Base-by-base conservation (phyloP, 2,329 filamentous ascomycete species). In the Pseudogymnoascus sp. region DNA sequence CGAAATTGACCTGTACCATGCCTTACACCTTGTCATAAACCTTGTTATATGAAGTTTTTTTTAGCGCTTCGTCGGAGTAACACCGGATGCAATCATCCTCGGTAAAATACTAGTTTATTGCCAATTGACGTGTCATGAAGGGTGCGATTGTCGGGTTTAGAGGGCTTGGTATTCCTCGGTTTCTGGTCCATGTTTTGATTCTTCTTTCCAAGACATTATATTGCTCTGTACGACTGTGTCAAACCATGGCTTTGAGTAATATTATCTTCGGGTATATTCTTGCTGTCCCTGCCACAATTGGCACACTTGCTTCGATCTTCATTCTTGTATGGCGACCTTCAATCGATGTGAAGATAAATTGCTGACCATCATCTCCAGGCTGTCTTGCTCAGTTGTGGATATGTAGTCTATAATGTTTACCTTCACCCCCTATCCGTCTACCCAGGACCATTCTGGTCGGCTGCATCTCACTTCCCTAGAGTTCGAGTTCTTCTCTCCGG, bases 401-500 rank as follows among this genome's bases (percentile, higher is more conserved):
- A 23, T 23, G 15, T 44, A 23, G 15, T 65, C 57, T 65, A 65
- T 31, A 62, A 63, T 35, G 15, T 63, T n/a, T 40, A 53, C 33
- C 61, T 69, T 28, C 64, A 64, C 35, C 66, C 67, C 6, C 42
- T 66, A 23, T 50, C 63, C 5, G 36, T 62, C 7, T 63, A 68
- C 8, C 68, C 67, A 17, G 67, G 68, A 3, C 68, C 68, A 13
- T 57, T 57, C 11, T 33, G 38, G 38, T 62, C 60, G 3, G 38
- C 60, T 19, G 38, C 35, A 4, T 26, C 38, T 17, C 33, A 42
- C 28, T 17, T 19, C 3, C 60, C 60, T 2, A 23, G 26, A 42
- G 21, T 62, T 7, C 33, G 17, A 53, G 35, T 19, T 11, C 38
- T 47, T 28, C 60, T 62, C 33, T 35, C 21, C 17, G 62, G 62